Evolutionary conservation across 331 rosid genomes (phyloP).

Genomic region (Telfairia occidentalis): DNA sequence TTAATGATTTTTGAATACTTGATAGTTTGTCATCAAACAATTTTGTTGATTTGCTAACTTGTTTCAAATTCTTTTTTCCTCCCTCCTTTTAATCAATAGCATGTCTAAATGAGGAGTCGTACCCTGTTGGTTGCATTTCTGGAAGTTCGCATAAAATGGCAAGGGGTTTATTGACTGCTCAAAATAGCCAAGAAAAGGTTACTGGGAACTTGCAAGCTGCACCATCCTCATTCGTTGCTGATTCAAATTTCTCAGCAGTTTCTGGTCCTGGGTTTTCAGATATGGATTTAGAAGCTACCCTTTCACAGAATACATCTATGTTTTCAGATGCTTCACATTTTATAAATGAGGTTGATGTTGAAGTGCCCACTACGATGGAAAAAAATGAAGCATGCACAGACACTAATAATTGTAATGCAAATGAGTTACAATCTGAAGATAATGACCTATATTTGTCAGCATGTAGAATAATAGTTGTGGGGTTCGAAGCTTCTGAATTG

Average conservation of each 20-base stretch:
- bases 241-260: slow-evolving; percentile 32
- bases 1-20: slow-evolving; percentile 13
- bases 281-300: slow-evolving; percentile 46
- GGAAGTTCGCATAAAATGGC: slow-evolving; percentile 43
- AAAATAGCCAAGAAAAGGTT: slow-evolving; percentile 50
- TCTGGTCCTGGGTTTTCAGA: slow-evolving; percentile 33
- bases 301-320: slow-evolving; percentile 33
- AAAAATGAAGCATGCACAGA: slow-evolving; percentile 27
- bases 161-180: slow-evolving; percentile 32
- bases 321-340: slow-evolving; percentile 27
- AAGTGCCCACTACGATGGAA: slow-evolving; percentile 29
- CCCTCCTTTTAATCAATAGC: slow-evolving; percentile 32
- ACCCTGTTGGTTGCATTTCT: slow-evolving; percentile 53
- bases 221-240: slow-evolving; percentile 40
- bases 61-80: neutral
- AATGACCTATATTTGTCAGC: slow-evolving; percentile 76
- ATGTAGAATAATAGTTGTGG: slow-evolving; percentile 67
- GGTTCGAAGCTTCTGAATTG: slow-evolving; percentile 77
- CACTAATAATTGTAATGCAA: slow-evolving; percentile 50
- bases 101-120: slow-evolving; percentile 76
- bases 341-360: slow-evolving; percentile 36
- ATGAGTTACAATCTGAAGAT: slow-evolving; percentile 83
- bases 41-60: neutral
- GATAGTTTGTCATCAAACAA: neutral
- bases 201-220: slow-evolving; percentile 39